Base-by-base conservation (phyloP, 1,284 basidiomycete genomes). In the Ustilago bromivora region DNA sequence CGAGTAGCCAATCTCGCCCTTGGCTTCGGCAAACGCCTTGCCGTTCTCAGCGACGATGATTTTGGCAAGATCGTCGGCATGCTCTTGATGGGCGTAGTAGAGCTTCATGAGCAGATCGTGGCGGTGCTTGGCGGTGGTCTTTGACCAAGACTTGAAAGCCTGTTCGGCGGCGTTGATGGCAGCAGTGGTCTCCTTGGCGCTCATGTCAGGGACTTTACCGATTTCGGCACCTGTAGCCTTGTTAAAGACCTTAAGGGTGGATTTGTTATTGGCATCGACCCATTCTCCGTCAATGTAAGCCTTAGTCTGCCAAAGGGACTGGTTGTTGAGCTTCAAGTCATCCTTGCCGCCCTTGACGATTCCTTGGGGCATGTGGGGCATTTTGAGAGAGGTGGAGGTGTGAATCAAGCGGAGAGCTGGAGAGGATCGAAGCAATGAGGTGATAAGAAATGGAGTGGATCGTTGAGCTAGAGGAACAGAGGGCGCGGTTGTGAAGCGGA, bases 41-140 rank as follows among this genome's bases (percentile, higher is more conserved):
- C 84, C 84, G 66, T 86, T 86, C 65, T 86, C 84, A 6, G 81
- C 83, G 10, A 84, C 82, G 49, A 86, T 82, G 69, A 86, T 81
- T 56, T 81, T 78, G 34, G 84, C 84, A 17, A 86, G 76, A 54
- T 86, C 84, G 0, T 84, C 82, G 2, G 80, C 69, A 52, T 84
- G 68, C 11, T 79, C 71, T 41, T 76, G 70, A 36, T 85, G 75
- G 40, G 71, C 76, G 49, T 72, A 64, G 72, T 66, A 84, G 55
- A 86, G 81, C 56, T 80, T 78, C 59, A 76, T 67, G 40, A 86
- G 80, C 31, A 84, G 59, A 32, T 86, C 82, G 51, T 81, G 78
- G 23, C 84, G 79, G 69, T 76, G 63, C 74, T 84, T 85, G 43
- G 79, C 78, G 11, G 84, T 84, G 38, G 72, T 80, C 63, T 81